Evolutionary conservation across 148 eudicot species (phyloP).

Genomic region (Pouteria glomerata): DNA sequence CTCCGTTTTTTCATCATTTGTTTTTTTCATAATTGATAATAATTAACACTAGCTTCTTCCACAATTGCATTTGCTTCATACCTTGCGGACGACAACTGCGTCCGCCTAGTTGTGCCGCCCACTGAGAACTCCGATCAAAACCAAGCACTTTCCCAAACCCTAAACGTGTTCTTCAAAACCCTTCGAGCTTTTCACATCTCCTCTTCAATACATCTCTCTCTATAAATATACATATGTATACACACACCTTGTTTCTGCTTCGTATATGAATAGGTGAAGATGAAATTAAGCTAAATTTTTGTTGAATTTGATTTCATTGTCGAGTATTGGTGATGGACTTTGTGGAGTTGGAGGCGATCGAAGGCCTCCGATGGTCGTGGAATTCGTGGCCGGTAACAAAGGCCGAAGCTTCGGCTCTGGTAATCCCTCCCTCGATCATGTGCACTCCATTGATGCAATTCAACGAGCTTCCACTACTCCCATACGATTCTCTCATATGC

Average conservation of each 20-base stretch:
- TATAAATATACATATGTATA: too few relatives aligned
- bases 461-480: constrained; percentile 66
- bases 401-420: constrained; percentile 39
- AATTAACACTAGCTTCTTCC: too few relatives aligned
- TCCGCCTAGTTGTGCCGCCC: too few relatives aligned
- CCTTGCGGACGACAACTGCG: too few relatives aligned
- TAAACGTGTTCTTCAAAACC: too few relatives aligned
- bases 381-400: constrained; percentile 81
- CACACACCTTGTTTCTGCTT: neutral
- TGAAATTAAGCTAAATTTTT: neutral
- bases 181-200: too few relatives aligned
- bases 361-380: constrained; percentile 92
- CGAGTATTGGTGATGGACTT: constrained; percentile 54
- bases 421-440: constrained; percentile 69
- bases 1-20: too few relatives aligned
- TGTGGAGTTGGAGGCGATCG: constrained; percentile 75
- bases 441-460: constrained; percentile 72
- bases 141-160: too few relatives aligned
- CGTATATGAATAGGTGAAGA: neutral
- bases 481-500: constrained; percentile 75
- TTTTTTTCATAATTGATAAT: too few relatives aligned
- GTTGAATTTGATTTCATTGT: neutral
- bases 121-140: too few relatives aligned
- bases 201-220: too few relatives aligned
- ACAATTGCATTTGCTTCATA: too few relatives aligned